Base-by-base conservation (phyloP, 2,329 filamentous ascomycete genomes). In the Akanthomyces dipterigenus region DNA sequence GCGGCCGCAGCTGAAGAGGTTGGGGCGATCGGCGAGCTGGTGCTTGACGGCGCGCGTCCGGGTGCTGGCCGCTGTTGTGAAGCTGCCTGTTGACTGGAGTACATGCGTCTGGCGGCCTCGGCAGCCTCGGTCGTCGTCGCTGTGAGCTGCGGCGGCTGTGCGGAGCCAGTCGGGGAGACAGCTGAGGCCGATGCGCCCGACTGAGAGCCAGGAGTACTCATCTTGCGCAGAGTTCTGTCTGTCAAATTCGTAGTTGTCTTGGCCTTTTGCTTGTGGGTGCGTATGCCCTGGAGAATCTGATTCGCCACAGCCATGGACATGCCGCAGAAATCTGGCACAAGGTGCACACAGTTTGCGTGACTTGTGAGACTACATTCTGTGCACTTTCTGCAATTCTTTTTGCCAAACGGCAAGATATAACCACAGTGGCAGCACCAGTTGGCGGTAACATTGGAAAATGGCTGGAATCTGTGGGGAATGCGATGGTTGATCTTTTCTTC, bases 341-440 rank as follows among this genome's bases (percentile, higher is more conserved):
- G 85, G 75, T 99, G 95, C 22, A 92, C 90, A 75, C 95, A 99
- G 62, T 89, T 84, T 22, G 91, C 88, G 75, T 99, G 95, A 64
- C 90, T 93, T 26, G 93, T 97, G 64, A 97, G 88, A 67, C 83
- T 83, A 75, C 95, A 99, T 85, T 99, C 95, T 87, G 70, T 62
- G 74, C 95, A 99, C 76, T 93, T 96, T 70, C 95, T 87, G 71
- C 90, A 92, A 74, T 96, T 96, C 76, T 96, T 97, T 73, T 93
- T 91, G 63, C 95, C 95, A 72, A 99, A 89, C 0, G 95, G 93
- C 55, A 99, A 78, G 67, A 99, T 89, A 72, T 97, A 98, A 69
- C 95, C 95, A 73, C 95, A 99, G 76, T 99, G 95, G 72, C 95
- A 99, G 77, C 95, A 99, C 95, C 95, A 99, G 73, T 98, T 99